Conservation (phyloP, 1,139 yeast species). For the Diutina catenulata region DNA sequence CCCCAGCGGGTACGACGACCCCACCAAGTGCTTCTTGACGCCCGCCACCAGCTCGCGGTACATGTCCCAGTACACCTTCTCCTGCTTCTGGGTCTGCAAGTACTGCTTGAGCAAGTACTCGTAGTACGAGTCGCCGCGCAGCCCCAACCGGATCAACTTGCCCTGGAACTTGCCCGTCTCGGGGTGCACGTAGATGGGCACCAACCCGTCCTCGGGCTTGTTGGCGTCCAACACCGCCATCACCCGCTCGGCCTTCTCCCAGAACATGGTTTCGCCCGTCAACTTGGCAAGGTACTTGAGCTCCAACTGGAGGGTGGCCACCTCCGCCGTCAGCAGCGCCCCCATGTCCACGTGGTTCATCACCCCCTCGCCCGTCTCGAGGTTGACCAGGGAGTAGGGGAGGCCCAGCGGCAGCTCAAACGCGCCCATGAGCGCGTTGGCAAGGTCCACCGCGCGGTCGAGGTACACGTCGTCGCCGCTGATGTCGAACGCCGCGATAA, state of each 20-base stretch:
- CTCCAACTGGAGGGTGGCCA: conserved; percentile 77
- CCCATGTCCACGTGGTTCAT: conserved; percentile 56
- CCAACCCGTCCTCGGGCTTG: conserved; percentile 61
- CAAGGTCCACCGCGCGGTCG: conserved; percentile 69
- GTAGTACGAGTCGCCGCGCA: conserved; percentile 89
- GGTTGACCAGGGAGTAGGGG: conserved; percentile 72
- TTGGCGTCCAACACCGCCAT: conserved; percentile 52
- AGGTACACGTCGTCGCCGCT: conserved; percentile 60
- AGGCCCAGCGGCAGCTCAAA: conserved; percentile 56
- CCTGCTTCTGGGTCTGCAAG: conserved; percentile 59
- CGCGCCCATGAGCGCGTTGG: conserved; percentile 53
- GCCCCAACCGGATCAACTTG: conserved; percentile 61
- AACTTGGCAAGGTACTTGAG: conserved; percentile 71
- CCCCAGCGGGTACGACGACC: conserved; percentile 49
- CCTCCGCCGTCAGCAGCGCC: conserved; percentile 79
- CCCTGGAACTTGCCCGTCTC: conserved; percentile 64
- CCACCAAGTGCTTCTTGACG: conserved; percentile 50
- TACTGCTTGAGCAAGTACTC: conserved; percentile 84
- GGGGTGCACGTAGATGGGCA: conserved; percentile 71
- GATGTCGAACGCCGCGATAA: conserved; percentile 69
- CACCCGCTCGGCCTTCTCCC: conserved; percentile 68
- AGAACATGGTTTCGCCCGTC: conserved; percentile 69
- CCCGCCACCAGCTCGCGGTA: conserved; percentile 73
- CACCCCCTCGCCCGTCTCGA: conserved; percentile 49
- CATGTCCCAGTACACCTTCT: conserved; percentile 56